Conservation (phyloP, 208 protist species). For the Endotrypanum monterogeii region DNA sequence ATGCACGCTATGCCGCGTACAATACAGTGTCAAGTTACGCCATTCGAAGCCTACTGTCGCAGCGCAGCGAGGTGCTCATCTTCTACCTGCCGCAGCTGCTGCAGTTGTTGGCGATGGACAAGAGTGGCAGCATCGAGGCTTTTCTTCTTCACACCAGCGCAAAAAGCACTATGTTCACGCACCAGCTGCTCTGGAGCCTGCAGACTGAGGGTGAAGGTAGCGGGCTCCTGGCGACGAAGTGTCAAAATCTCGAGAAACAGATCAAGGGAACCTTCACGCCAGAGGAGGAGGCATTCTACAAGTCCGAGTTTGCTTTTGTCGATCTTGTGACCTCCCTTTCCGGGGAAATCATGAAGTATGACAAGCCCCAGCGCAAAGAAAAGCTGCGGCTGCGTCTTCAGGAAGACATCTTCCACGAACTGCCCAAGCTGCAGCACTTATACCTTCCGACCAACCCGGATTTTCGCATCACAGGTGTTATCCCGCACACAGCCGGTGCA, state of each 20-base stretch:
- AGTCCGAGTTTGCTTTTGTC: slow-evolving; percentile 80
- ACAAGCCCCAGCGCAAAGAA: slow-evolving; percentile 77
- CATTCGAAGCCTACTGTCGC: slow-evolving; percentile 75
- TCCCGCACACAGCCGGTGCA: slow-evolving; percentile 70
- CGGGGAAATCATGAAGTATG: slow-evolving; percentile 76
- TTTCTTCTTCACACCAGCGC: slow-evolving; percentile 62
- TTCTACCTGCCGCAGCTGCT: slow-evolving; percentile 92
- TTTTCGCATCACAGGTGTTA: slow-evolving; percentile 74
- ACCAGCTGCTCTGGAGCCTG: slow-evolving; percentile 88
- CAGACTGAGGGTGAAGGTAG: slow-evolving; percentile 70
- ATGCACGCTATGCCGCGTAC: slow-evolving; percentile 53
- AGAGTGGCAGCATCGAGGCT: slow-evolving; percentile 45
- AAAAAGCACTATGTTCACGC: slow-evolving; percentile 77
- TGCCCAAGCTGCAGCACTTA: slow-evolving; percentile 48
- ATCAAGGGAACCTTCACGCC: slow-evolving; percentile 48
- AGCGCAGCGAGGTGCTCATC: slow-evolving; percentile 78
- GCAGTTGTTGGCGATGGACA: slow-evolving; percentile 74
- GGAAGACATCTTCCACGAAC: slow-evolving; percentile 65
- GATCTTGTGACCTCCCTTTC: slow-evolving; percentile 77
- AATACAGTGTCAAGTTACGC: slow-evolving; percentile 64
- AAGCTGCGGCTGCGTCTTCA: slow-evolving; percentile 70
- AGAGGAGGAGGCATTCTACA: slow-evolving; percentile 55
- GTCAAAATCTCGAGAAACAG: slow-evolving; percentile 36
- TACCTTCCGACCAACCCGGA: slow-evolving; percentile 88
- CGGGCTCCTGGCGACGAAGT: slow-evolving; percentile 46